Conservation (phyloP, 2,329 filamentous ascomycete genomes). For the Colletotrichum sp. region DNA sequence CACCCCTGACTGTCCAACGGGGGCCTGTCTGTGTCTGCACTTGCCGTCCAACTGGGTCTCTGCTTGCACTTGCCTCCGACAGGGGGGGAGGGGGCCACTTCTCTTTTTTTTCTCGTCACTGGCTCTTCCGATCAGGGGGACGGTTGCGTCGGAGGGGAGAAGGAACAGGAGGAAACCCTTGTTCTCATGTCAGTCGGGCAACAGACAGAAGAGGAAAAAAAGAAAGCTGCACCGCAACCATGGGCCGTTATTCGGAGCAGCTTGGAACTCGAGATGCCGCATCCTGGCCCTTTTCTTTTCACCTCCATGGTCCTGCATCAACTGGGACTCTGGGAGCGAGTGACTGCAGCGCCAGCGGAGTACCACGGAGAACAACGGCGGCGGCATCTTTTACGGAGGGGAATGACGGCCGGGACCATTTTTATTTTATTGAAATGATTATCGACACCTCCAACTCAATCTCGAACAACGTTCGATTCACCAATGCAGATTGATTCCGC, state of each 20-base stretch:
- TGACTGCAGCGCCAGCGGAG: not conserved
- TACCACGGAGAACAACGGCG: not conserved
- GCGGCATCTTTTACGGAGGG: not conserved
- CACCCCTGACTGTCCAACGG: not conserved
- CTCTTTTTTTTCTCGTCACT: not conserved
- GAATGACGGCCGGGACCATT: not conserved
- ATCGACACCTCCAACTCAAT: not conserved
- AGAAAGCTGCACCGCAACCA: not conserved
- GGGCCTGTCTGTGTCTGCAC: not conserved
- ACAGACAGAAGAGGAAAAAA: not conserved
- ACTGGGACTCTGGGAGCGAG: not conserved
- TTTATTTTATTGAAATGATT: not conserved
- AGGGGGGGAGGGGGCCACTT: not conserved
- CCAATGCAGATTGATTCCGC: not conserved
- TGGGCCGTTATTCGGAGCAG: constrained; percentile 1
- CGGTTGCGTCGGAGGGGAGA: not conserved
- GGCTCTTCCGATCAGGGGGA: not conserved
- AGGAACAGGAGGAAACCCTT: not conserved
- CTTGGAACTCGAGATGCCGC: not conserved
- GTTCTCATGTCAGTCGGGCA: not conserved
- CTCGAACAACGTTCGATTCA: not conserved
- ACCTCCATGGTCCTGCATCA: not conserved
- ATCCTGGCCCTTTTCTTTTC: not conserved
- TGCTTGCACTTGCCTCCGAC: not conserved
- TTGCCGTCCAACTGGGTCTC: constrained; percentile 3